Conservation (phyloP, 225 moss, liverwort and hornwort species). For the Sphagnum contortum region DNA sequence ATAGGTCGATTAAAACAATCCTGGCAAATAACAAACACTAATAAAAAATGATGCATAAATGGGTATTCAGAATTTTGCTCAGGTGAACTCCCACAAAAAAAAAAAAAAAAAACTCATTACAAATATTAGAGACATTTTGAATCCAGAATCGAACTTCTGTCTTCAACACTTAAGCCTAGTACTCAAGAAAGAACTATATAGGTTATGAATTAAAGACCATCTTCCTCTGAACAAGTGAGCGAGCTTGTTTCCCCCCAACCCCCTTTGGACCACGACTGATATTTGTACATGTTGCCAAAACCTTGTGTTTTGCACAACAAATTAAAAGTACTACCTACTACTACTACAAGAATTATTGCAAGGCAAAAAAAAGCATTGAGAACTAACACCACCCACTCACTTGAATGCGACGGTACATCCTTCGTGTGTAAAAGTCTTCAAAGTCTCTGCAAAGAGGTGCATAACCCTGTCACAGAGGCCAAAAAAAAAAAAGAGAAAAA, state of each 20-base stretch:
- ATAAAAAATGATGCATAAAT: too few relatives aligned
- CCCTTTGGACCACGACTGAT: too few relatives aligned
- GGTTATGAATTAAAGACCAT: not conserved
- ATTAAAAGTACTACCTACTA: not conserved
- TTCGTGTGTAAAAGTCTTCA: slow-evolving; percentile 76
- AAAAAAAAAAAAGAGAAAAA: too few relatives aligned
- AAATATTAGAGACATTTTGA: too few relatives aligned
- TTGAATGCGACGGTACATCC: slow-evolving; percentile 72
- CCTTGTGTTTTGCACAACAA: too few relatives aligned
- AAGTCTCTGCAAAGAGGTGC: slow-evolving; percentile 76
- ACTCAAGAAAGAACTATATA: not conserved
- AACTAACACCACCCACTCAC: slow-evolving; percentile 8
- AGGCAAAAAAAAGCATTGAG: not conserved
- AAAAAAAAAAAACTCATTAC: too few relatives aligned
- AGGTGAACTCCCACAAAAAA: too few relatives aligned
- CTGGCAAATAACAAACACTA: slow-evolving; percentile 13
- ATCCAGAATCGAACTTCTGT: not conserved
- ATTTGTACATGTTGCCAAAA: too few relatives aligned
- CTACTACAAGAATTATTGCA: not conserved
- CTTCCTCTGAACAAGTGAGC: too few relatives aligned
- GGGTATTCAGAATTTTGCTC: too few relatives aligned
- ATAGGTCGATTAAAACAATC: slow-evolving; percentile 80
- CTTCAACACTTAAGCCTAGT: not conserved
- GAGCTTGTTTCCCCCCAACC: too few relatives aligned
- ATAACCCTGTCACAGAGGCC: slow-evolving; percentile 48